Evolutionary conservation across 2,329 filamentous ascomycete genomes (phyloP).

Genomic region (Drechslerella stenobrocha): DNA sequence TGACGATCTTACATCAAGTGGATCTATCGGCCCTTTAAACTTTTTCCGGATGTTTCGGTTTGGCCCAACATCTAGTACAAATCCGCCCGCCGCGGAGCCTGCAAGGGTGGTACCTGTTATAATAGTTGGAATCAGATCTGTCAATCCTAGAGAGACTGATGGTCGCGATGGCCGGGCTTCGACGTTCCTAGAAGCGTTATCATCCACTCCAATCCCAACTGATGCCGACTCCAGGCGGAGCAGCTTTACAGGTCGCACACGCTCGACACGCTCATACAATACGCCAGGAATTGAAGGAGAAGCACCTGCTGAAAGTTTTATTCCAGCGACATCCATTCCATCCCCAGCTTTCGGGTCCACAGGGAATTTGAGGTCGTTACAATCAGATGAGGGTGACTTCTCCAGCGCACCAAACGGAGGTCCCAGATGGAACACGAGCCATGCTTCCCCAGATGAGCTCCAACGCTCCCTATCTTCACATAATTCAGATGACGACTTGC

Average conservation of each 20-base stretch:
- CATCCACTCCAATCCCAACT: slow-evolving; percentile 18
- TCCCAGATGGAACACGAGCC: slow-evolving; percentile 33
- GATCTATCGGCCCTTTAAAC: slow-evolving; percentile 64
- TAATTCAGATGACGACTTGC: slow-evolving; percentile 4
- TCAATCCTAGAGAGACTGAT: slow-evolving; percentile 61
- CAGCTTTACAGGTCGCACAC: background rate
- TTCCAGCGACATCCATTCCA: background rate
- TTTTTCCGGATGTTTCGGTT: slow-evolving; percentile 72
- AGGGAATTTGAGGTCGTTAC: background rate
- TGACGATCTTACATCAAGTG: slow-evolving; percentile 53
- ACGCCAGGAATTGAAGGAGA: background rate
- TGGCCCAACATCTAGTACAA: slow-evolving; percentile 59
- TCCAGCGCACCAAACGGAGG: slow-evolving; percentile 20
- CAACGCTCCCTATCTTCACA: slow-evolving; percentile 9
- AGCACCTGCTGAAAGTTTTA: background rate
- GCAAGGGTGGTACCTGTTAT: slow-evolving; percentile 69
- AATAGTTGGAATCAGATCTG: slow-evolving; percentile 70
- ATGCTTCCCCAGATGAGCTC: slow-evolving; percentile 14
- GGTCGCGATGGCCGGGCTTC: slow-evolving; percentile 58
- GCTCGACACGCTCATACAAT: slow-evolving; percentile 2
- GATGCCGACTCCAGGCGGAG: slow-evolving; percentile 7
- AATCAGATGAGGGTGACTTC: slow-evolving; percentile 1
- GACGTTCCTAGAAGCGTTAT: slow-evolving; percentile 57
- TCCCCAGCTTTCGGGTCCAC: slow-evolving; percentile 1
- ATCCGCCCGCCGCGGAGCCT: slow-evolving; percentile 48